Base-by-base conservation (phyloP, 2,329 filamentous ascomycete genomes). In the Westerdykella sp. region DNA sequence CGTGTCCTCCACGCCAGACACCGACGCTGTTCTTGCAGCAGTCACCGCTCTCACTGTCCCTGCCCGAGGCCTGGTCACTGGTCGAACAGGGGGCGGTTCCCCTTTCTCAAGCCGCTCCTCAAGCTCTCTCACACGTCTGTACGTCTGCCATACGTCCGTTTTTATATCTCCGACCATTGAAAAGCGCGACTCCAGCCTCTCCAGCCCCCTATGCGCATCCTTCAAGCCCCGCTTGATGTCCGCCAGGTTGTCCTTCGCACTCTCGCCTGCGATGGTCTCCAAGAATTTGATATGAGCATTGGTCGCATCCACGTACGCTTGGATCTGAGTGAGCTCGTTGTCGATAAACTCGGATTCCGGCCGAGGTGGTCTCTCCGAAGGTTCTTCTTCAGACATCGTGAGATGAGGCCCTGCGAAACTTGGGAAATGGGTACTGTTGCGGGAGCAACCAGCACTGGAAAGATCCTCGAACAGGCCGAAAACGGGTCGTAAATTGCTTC, bases 141-240 rank as follows among this genome's bases (percentile, higher is more conserved):
- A 59, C 15, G 47, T 42, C 30, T 51, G 49, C 55, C 57, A 58
- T 6, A 53, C 49, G 42, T 51, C 41, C n/a, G 46, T 44, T 21
- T 43, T 54, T 0, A 48, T 44, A 7, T 53, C 47, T 16, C 40
- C 41, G 4, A 56, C 40, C 9, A 25, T 38, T 6, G 23, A 13
- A 9, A 25, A 23, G 14, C 40, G 44, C 41, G 4, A 34, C 16
- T 53, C 47, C 6, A 60, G 37, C 31, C 49, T 56, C 18, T 61
- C 58, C n/a, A 61, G 21, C 6, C 48, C 44, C 11, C 51, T 44
- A 34, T 59, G 53, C 13, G 50, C 46, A 10, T 41, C 46, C 42
- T 54, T 55, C 11, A 59, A 37, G 7, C 48, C 44, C 18, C 48
- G 41, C 45, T 59, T 57, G 11, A 56, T 54, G 13, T 56, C 47